These are phyloP conservation scores for Sugiyamaella qingdaonensis DNA, from an alignment of 805 yeast genomes.

Conservation along the genomic window DNA sequence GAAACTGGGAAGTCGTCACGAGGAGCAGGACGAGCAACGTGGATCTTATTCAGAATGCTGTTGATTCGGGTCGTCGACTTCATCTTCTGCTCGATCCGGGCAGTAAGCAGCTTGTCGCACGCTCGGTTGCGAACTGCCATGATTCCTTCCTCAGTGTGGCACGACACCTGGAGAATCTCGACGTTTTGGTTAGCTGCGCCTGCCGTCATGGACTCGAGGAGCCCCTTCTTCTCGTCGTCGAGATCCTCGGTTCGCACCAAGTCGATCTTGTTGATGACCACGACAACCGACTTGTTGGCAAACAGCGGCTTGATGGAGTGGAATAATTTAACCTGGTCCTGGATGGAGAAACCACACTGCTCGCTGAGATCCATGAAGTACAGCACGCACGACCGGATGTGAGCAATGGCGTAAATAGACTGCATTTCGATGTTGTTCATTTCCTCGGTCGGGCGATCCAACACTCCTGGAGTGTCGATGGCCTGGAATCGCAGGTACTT, in stretches of 20 bases:
- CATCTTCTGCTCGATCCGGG: constrained; percentile 88
- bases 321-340: constrained; percentile 95
- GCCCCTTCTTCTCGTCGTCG: constrained; percentile 65
- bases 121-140: constrained; percentile 96
- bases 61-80: constrained; percentile 87
- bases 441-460: constrained; percentile 98
- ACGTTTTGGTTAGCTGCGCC: constrained; percentile 54
- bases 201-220: constrained; percentile 56
- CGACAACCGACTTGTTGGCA: constrained; percentile 93
- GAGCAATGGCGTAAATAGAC: constrained; percentile 97
- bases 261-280: constrained; percentile 93
- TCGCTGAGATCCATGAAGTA: constrained; percentile 98
- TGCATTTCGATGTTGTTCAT: constrained; percentile 99
- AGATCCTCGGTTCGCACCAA: constrained; percentile 82
- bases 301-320: constrained; percentile 95
- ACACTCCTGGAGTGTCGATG: constrained; percentile 97
- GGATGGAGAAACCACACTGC: constrained; percentile 97
- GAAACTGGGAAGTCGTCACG: constrained; percentile 69
- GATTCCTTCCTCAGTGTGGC: constrained; percentile 89
- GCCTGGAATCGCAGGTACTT: constrained; percentile 97
- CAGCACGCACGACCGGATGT: constrained; percentile 90
- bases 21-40: constrained; percentile 83
- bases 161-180: constrained; percentile 88
- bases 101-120: constrained; percentile 91
- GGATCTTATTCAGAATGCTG: constrained; percentile 90